Percentiles rank a stretch among this genome's conserved stretches.
These are phyloP conservation scores for Yamadazyma philogaea DNA, from an alignment of 805 yeast species.

Conservation along the genomic window DNA sequence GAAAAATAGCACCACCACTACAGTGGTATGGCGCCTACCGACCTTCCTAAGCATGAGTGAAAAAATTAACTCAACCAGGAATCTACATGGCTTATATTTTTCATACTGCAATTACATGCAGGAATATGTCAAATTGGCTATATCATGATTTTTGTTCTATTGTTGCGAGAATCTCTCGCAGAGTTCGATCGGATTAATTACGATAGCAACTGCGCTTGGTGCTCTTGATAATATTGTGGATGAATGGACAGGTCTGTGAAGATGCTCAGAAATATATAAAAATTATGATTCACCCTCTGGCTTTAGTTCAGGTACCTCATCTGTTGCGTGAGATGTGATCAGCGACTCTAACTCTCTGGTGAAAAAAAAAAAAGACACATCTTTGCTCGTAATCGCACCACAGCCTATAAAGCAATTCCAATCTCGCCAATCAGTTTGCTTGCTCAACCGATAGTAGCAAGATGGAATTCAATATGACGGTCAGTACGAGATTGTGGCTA, in stretches of 20 bases:
- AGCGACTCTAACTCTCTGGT: not conserved
- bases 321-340: not conserved
- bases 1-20: conserved; percentile 6
- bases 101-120: not conserved
- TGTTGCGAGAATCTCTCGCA: too few species aligned
- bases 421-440: not conserved
- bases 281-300: too few species aligned
- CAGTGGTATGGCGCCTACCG: conserved; percentile 14
- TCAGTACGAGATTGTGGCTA: too few species aligned
- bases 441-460: too few species aligned
- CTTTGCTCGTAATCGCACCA: not conserved
- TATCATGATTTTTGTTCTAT: not conserved
- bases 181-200: too few species aligned
- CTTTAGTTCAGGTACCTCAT: not conserved
- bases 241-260: too few species aligned
- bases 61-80: too few species aligned
- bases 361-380: not conserved
- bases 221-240: too few species aligned
- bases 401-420: not conserved
- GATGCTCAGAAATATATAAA: too few species aligned
- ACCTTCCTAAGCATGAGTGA: not conserved
- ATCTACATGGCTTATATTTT: not conserved
- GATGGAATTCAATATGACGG: too few species aligned
- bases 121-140: not conserved
- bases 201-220: too few species aligned